Conservation (phyloP, 371 early-diverging fungal genomes). For the Syncephalis plumigaleata region DNA sequence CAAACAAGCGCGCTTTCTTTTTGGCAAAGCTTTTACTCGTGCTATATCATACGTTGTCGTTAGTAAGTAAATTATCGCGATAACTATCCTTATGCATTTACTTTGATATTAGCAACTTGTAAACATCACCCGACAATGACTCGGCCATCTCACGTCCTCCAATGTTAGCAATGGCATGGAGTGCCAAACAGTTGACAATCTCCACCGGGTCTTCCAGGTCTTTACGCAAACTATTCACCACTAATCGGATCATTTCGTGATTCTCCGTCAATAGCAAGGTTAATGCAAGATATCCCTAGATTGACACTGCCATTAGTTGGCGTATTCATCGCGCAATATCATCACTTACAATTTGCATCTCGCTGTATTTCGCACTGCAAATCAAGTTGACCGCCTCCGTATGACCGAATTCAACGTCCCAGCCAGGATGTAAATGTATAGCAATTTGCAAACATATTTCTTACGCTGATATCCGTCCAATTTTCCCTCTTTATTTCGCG, state of each 20-base stretch:
- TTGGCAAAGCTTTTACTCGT: conserved; percentile 69
- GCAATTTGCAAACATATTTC: conserved; percentile 93
- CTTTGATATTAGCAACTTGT: conserved; percentile 64
- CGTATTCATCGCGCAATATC: neutral
- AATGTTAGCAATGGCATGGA: conserved; percentile 90
- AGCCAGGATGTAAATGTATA: conserved; percentile 97
- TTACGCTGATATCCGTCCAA: conserved; percentile 95
- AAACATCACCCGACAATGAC: conserved; percentile 62
- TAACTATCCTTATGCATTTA: conserved; percentile 18
- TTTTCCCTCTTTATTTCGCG: conserved; percentile 47
- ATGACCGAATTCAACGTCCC: conserved; percentile 95
- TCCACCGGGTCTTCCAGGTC: conserved; percentile 84
- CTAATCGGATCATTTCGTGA: conserved; percentile 60
- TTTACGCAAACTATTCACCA: conserved; percentile 71
- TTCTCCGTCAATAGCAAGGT: conserved; percentile 81
- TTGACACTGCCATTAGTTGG: neutral
- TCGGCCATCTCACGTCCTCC: conserved; percentile 87
- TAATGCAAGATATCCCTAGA: conserved; percentile 85
- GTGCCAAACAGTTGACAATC: conserved; percentile 74
- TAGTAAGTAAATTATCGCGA: conserved; percentile 6
- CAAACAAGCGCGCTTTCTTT: conserved; percentile 95
- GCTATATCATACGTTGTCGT: conserved; percentile 15
- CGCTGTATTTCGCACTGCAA: conserved; percentile 76
- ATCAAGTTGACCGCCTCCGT: conserved; percentile 88
- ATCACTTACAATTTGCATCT: conserved; percentile 80